These are phyloP conservation scores for Nemania sp. DNA, from an alignment of 2,329 filamentous ascomycete genomes.

Conservation along the genomic window DNA sequence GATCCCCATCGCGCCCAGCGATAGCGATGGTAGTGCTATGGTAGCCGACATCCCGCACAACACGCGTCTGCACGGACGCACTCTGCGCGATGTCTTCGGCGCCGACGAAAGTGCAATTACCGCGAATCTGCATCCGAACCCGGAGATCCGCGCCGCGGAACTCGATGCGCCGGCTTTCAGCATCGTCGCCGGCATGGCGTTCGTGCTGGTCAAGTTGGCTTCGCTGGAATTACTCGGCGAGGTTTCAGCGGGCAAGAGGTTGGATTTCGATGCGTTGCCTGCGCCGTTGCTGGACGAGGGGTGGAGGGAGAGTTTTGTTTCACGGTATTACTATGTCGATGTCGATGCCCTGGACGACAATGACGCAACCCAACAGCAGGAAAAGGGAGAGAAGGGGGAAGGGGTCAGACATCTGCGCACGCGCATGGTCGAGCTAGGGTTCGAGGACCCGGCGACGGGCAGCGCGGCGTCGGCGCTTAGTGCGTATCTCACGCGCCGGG, in stretches of 20 bases:
- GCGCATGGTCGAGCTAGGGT: slow-evolving; percentile 58
- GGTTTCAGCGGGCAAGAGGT: slow-evolving; percentile 39
- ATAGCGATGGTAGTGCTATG: no score
- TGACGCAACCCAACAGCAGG: no score
- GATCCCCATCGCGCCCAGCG: slow-evolving; percentile 18
- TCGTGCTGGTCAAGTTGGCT: slow-evolving; percentile 66
- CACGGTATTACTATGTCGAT: slow-evolving; percentile 63
- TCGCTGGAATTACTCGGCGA: slow-evolving; percentile 60
- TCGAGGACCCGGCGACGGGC: slow-evolving; percentile 65
- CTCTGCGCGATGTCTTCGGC: slow-evolving; percentile 42
- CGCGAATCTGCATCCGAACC: slow-evolving; percentile 31
- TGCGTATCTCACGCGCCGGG: slow-evolving; percentile 55
- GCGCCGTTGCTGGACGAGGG: slow-evolving; percentile 52
- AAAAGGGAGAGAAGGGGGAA: slow-evolving; percentile 27
- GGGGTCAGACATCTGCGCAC: slow-evolving; percentile 50
- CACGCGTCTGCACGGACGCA: slow-evolving; percentile 60
- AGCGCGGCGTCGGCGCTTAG: slow-evolving; percentile 63
- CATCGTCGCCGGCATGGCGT: slow-evolving; percentile 75
- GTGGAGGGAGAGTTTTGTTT: slow-evolving; percentile 58
- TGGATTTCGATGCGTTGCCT: slow-evolving; percentile 39
- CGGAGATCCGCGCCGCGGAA: slow-evolving; percentile 34
- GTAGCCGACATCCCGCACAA: slow-evolving; percentile 71
- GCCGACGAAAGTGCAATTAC: slow-evolving; percentile 10
- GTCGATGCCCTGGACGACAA: slow-evolving; percentile 41
- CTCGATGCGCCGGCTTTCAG: slow-evolving; percentile 55